phyloP scores from a whole-genome alignment of 2,329 filamentous ascomycete species.

The Rhynchosporium agropyri region DNA sequence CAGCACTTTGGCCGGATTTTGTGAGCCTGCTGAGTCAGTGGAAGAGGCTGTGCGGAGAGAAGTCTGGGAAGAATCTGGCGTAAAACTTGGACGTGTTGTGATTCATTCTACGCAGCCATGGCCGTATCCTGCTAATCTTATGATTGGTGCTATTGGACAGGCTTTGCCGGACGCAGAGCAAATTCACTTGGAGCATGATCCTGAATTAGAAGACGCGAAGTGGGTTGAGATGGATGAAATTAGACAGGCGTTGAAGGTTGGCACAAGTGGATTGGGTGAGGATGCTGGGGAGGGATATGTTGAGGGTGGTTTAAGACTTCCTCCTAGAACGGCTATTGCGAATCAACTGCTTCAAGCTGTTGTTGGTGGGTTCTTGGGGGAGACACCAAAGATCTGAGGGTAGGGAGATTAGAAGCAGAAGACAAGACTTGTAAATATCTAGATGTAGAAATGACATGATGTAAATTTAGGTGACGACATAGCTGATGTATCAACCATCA shows the following conservation, averaged over 20 bases:
- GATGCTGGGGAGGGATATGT: conserved; percentile 66
- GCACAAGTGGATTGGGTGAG: conserved; percentile 69
- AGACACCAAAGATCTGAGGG: conserved; percentile 37
- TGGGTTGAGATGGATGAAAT: conserved; percentile 89
- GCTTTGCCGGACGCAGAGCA: conserved; percentile 77
- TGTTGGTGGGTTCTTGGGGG: conserved; percentile 68
- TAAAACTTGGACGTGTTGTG: conserved; percentile 74
- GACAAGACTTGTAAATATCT: conserved; percentile 19
- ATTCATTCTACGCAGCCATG: conserved; percentile 85
- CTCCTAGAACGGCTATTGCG: conserved; percentile 87
- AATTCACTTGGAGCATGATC: conserved; percentile 83
- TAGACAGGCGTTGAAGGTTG: conserved; percentile 68
- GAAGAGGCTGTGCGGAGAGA: conserved; percentile 83
- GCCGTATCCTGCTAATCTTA: conserved; percentile 83
- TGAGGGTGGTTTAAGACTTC: conserved; percentile 77
- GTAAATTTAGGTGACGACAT: neutral
- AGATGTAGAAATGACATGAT: conserved; percentile 20
- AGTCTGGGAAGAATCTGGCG: conserved; percentile 84
- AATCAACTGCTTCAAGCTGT: conserved; percentile 85
- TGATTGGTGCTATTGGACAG: conserved; percentile 88
- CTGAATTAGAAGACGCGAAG: conserved; percentile 84
- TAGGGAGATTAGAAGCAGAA: conserved; percentile 12
- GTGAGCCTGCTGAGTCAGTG: conserved; percentile 82
- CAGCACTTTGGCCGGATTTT: conserved; percentile 83
- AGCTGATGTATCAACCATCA: neutral